Percentiles rank a stretch among this genome's conserved stretches.
Conservation (phyloP, 495 filamentous ascomycete genomes). For the Penicillium herquei region DNA sequence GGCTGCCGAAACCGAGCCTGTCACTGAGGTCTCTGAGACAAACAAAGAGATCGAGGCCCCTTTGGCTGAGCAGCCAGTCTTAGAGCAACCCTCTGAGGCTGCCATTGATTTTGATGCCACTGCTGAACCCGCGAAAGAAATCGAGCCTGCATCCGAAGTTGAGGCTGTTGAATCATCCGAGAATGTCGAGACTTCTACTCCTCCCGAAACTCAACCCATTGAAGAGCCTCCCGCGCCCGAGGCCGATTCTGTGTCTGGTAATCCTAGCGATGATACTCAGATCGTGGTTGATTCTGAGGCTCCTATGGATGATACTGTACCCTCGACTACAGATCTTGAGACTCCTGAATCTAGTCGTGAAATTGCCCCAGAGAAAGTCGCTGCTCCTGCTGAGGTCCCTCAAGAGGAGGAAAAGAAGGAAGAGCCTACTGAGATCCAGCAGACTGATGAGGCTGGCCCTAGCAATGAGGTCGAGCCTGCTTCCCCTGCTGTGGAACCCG, state of each 20-base stretch:
- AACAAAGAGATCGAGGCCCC: constrained; percentile 3
- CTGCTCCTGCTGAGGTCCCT: not conserved
- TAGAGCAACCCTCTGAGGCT: not conserved
- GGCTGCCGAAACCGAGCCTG: not conserved
- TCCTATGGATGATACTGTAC: not conserved
- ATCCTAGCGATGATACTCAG: constrained; percentile 1
- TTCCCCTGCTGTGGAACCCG: constrained; percentile 5
- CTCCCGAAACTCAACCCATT: not conserved
- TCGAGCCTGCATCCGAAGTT: not conserved
- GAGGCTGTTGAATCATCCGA: not conserved
- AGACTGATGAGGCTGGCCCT: not conserved
- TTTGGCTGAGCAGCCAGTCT: not conserved
- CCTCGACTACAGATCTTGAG: not conserved
- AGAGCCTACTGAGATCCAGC: constrained; percentile 10
- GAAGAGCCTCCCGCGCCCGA: not conserved
- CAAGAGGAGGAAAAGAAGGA: constrained; percentile 2
- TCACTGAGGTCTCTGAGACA: not conserved
- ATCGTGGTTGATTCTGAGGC: constrained; percentile 1
- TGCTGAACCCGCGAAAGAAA: not conserved
- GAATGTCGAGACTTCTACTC: not conserved
- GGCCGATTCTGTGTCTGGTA: not conserved
- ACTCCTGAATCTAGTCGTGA: constrained; percentile 3
- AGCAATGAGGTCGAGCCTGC: not conserved
- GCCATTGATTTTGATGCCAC: not conserved
- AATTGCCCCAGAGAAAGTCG: not conserved